phyloP scores from a whole-genome alignment of 179 eudicot genomes.

The Drosera spatulata region DNA sequence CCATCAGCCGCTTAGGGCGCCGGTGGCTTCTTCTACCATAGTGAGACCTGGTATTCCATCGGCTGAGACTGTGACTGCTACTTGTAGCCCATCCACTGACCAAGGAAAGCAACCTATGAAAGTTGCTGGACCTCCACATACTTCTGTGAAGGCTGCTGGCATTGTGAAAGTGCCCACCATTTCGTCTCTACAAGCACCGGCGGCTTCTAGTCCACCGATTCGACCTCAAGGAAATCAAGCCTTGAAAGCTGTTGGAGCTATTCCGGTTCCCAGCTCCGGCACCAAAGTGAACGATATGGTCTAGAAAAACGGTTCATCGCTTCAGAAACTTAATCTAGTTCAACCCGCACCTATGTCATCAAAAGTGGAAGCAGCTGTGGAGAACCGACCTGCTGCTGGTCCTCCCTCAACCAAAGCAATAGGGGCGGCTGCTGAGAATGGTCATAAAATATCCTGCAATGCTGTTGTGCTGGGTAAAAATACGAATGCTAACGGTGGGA shows the following conservation, averaged over 20 bases:
- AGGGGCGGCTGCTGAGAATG: background rate
- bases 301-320: slow-evolving; percentile 14
- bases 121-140: too few relatives aligned
- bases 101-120: too few relatives aligned
- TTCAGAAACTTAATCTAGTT: slow-evolving; percentile 3
- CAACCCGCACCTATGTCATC: slow-evolving; percentile 3
- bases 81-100: too few relatives aligned
- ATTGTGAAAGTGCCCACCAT: background rate
- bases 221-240: slow-evolving; percentile 11
- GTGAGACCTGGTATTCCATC: too few relatives aligned
- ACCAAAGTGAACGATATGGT: slow-evolving; percentile 5
- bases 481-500: slow-evolving; percentile 1
- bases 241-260: slow-evolving; percentile 2
- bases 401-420: slow-evolving; percentile 3
- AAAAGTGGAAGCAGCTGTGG: slow-evolving; percentile 5
- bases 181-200: slow-evolving; percentile 2
- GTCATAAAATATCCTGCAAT: slow-evolving; percentile 3
- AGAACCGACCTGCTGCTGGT: slow-evolving; percentile 6
- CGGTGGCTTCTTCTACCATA: too few relatives aligned
- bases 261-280: slow-evolving; percentile 10
- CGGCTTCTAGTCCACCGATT: slow-evolving; percentile 6
- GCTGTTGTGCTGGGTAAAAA: slow-evolving; percentile 1
- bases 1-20: too few relatives aligned
- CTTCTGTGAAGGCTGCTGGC: too few relatives aligned
- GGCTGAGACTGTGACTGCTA: too few relatives aligned